Percentiles rank a stretch among this genome's conserved stretches.
Evolutionary conservation across 371 early-diverging fungal genomes (phyloP).

Genomic region (Lichtheimia ramosa): DNA sequence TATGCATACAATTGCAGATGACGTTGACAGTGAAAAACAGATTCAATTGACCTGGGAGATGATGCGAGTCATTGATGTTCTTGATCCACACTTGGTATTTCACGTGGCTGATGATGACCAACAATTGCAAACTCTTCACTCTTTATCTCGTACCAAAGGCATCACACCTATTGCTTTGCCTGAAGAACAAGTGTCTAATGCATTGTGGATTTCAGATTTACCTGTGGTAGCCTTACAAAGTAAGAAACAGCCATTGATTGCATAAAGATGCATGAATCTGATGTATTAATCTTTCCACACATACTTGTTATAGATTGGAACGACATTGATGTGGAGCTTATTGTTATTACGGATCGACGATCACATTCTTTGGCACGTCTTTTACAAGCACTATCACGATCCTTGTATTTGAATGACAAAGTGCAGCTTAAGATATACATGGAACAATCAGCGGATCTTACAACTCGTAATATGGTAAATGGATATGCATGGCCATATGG

Average conservation of each 20-base stretch:
- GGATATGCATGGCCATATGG: constrained; percentile 52
- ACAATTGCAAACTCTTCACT: no score
- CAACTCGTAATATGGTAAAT: constrained; percentile 42
- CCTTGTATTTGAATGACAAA: constrained; percentile 52
- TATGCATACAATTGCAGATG: no score
- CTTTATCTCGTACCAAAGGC: no score
- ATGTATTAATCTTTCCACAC: background rate
- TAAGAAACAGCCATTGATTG: background rate
- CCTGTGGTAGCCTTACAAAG: background rate
- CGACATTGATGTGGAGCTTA: constrained; percentile 6
- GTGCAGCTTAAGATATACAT: constrained; percentile 53
- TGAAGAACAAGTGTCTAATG: background rate
- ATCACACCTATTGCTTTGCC: background rate
- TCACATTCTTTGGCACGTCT: constrained; percentile 59
- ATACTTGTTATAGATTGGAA: constrained; percentile 10
- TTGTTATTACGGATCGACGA: constrained; percentile 60
- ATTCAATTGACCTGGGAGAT: no score
- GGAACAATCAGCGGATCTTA: constrained; percentile 57
- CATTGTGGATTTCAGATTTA: background rate
- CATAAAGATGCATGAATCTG: background rate
- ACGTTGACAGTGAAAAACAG: no score
- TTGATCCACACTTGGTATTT: no score
- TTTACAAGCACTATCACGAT: constrained; percentile 38
- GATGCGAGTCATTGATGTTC: no score
- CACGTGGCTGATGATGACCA: no score